Evolutionary conservation across 177 flowering plant genomes (phyloP).

Genomic region (Vitis hybrid): DNA sequence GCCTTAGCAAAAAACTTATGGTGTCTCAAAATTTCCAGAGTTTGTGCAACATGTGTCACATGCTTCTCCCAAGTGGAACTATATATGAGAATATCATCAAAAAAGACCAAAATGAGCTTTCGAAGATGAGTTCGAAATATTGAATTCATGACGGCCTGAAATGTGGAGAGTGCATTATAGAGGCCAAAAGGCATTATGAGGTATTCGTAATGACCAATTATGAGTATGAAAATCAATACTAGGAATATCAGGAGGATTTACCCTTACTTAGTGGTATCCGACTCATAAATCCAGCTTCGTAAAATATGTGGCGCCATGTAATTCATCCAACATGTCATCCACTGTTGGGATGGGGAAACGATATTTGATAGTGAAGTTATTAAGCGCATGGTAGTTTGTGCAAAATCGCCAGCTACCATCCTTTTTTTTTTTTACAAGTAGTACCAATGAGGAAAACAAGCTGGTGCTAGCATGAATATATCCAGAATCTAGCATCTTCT

Average conservation of each 20-base stretch:
- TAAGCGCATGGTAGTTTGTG: not conserved
- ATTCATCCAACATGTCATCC: conserved; percentile 3
- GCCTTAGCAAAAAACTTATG: conserved; percentile 7
- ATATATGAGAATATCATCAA: no score
- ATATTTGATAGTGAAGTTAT: not conserved
- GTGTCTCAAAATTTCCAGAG: not conserved
- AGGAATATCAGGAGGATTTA: not conserved
- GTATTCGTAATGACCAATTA: conserved; percentile 12
- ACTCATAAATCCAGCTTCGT: conserved; percentile 16
- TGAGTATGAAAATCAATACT: conserved; percentile 17
- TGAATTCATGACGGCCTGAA: no score
- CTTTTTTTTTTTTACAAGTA: no score
- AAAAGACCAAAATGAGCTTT: no score
- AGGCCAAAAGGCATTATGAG: not conserved
- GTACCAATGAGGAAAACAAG: no score
- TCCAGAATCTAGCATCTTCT: no score
- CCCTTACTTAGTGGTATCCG: conserved; percentile 24
- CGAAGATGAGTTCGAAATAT: no score
- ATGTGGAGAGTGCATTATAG: no score
- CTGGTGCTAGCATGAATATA: no score
- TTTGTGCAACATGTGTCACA: not conserved
- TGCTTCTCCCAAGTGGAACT: not conserved
- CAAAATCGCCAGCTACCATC: no score
- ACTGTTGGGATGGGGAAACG: not conserved
- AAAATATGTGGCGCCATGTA: conserved; percentile 14